These are phyloP conservation scores for Spongospora subterranea DNA, from an alignment of 208 protist genomes.

Conservation along the genomic window DNA sequence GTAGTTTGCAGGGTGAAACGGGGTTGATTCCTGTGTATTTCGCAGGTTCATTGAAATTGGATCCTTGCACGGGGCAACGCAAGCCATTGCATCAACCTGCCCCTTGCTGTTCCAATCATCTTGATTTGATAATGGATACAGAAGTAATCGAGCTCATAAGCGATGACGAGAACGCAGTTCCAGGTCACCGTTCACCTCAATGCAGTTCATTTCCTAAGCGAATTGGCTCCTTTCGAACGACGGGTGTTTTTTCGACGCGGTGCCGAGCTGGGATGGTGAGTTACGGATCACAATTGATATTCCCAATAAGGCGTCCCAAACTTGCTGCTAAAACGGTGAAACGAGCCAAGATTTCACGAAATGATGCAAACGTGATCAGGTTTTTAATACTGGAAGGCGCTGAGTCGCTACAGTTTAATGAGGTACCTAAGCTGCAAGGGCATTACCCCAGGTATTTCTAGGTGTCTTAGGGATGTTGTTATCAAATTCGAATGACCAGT, in stretches of 20 bases:
- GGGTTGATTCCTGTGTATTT: too few species aligned
- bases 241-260: not conserved
- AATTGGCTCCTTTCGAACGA: not conserved
- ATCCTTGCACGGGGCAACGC: too few species aligned
- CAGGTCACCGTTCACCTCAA: too few species aligned
- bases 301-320: not conserved
- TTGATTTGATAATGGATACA: too few species aligned
- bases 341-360: not conserved
- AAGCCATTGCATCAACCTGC: too few species aligned
- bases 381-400: slow-evolving; percentile 7
- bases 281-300: not conserved
- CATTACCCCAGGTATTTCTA: not conserved
- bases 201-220: slow-evolving; percentile 45
- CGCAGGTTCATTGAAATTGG: too few species aligned
- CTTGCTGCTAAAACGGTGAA: not conserved
- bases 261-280: not conserved
- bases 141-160: too few species aligned
- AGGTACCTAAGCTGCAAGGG: not conserved
- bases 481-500: not conserved
- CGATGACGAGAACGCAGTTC: too few species aligned
- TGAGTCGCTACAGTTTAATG: not conserved
- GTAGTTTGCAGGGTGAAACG: too few species aligned
- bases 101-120: too few species aligned
- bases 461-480: not conserved
- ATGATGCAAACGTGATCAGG: not conserved